phyloP scores from a whole-genome alignment of 768 basidiomycete species.

The Leucocoprinus leucothites region DNA sequence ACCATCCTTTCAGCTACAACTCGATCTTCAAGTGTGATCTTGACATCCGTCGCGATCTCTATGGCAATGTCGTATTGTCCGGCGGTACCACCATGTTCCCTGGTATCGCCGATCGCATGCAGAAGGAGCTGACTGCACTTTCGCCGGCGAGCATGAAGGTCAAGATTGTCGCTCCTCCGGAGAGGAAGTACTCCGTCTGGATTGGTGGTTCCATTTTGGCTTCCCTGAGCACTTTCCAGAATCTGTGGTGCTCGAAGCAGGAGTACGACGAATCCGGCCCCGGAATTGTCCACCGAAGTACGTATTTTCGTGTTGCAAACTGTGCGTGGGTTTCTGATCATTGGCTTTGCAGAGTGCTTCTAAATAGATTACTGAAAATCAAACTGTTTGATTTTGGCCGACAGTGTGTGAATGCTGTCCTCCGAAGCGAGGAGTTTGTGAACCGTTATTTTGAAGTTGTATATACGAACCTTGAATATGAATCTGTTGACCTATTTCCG shows the following conservation, averaged over 20 bases:
- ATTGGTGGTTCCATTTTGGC: conserved; percentile 87
- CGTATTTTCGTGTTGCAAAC: too few species aligned
- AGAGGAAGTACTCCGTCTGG: conserved; percentile 96
- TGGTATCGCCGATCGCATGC: conserved; percentile 94
- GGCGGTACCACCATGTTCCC: conserved; percentile 96
- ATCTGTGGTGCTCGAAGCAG: conserved; percentile 91
- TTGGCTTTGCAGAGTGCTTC: too few species aligned
- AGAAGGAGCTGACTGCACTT: conserved; percentile 85
- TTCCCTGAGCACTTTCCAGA: conserved; percentile 93
- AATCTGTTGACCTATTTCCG: too few species aligned
- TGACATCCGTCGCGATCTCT: conserved; percentile 78
- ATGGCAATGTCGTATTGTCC: conserved; percentile 82
- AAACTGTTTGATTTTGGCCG: too few species aligned
- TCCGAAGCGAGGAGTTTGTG: too few species aligned
- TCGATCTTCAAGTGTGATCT: conserved; percentile 87
- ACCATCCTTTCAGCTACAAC: conserved; percentile 48
- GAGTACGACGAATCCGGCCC: conserved; percentile 89
- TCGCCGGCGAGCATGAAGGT: conserved; percentile 92
- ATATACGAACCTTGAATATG: too few species aligned
- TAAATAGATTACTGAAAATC: too few species aligned
- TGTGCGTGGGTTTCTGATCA: too few species aligned
- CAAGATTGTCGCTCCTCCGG: conserved; percentile 91
- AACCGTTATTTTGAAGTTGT: too few species aligned
- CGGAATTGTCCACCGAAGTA: conserved; percentile 77
- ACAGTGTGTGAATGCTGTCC: too few species aligned